Percentiles rank a stretch among this genome's conserved stretches.
Evolutionary conservation across 352 stramenopile species (phyloP).

Genomic region (Pythium scleroteichum): DNA sequence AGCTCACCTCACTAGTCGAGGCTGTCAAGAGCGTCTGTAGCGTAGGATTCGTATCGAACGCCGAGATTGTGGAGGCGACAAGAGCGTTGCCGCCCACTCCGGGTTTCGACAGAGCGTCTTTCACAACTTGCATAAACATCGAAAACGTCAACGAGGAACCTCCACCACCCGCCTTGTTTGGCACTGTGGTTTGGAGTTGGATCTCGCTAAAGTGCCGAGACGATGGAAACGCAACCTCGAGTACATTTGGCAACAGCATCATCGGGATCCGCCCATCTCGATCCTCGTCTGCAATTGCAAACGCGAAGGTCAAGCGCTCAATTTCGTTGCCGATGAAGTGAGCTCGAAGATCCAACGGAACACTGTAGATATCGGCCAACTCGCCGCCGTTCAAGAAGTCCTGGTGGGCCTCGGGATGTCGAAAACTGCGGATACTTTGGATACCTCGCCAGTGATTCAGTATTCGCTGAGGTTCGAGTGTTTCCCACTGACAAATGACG

Average conservation of each 20-base stretch:
- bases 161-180: not conserved
- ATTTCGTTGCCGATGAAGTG: slow-evolving; percentile 42
- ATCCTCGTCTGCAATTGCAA: slow-evolving; percentile 19
- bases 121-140: slow-evolving; percentile 31
- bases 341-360: slow-evolving; percentile 30
- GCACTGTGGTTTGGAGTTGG: not conserved
- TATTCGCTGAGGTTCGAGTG: slow-evolving; percentile 34
- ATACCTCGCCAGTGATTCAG: slow-evolving; percentile 49
- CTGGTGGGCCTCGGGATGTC: not conserved
- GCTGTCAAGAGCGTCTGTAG: slow-evolving; percentile 33
- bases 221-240: slow-evolving; percentile 32
- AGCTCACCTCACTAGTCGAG: slow-evolving; percentile 33
- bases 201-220: not conserved
- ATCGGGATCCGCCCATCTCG: slow-evolving; percentile 21
- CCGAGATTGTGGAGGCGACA: slow-evolving; percentile 19
- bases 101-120: slow-evolving; percentile 24
- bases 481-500: slow-evolving; percentile 35
- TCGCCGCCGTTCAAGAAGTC: too few relatives aligned
- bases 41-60: slow-evolving; percentile 35
- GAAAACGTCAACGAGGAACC: slow-evolving; percentile 27
- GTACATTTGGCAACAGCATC: slow-evolving; percentile 15
- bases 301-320: slow-evolving; percentile 34
- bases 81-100: not conserved
- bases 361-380: slow-evolving; percentile 24
- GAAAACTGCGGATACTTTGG: slow-evolving; percentile 10